Conservation (phyloP, 2,329 filamentous ascomycete genomes). For the Tothia fuscella region DNA sequence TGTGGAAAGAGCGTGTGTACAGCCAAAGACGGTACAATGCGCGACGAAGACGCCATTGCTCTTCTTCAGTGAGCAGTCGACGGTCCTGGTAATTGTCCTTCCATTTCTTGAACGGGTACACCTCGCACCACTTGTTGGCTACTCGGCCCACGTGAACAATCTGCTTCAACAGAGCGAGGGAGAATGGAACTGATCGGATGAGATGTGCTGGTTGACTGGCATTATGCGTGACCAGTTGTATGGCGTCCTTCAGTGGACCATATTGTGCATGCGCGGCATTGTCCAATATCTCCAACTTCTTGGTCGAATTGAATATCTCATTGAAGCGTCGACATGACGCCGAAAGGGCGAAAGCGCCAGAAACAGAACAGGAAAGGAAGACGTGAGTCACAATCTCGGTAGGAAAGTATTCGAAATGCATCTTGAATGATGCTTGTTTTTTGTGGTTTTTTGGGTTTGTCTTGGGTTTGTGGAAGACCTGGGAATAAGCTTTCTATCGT, state of each 20-base stretch:
- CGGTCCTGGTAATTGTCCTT: constrained; percentile 44
- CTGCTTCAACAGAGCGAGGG: constrained; percentile 43
- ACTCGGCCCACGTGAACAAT: constrained; percentile 41
- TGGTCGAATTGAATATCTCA: constrained; percentile 39
- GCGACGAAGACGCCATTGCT: constrained; percentile 41
- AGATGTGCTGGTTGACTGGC: constrained; percentile 45
- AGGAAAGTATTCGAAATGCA: constrained; percentile 39
- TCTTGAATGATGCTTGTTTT: constrained; percentile 20
- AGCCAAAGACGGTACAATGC: constrained; percentile 51
- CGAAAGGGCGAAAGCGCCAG: constrained; percentile 42
- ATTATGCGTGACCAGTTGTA: constrained; percentile 50
- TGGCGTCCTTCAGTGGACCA: constrained; percentile 45
- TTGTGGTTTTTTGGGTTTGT: background rate
- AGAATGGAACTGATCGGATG: constrained; percentile 40
- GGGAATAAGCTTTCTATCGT: background rate
- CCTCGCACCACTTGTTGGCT: constrained; percentile 45
- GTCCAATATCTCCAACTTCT: constrained; percentile 42
- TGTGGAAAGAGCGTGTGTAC: constrained; percentile 47
- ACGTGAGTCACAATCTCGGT: constrained; percentile 48
- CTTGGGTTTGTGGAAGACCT: background rate
- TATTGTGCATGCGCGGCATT: constrained; percentile 43
- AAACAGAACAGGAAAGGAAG: constrained; percentile 41
- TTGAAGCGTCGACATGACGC: constrained; percentile 43
- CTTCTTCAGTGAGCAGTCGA: constrained; percentile 37
- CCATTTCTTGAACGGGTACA: constrained; percentile 55